Percentiles rank a stretch among this genome's conserved stretches.
Evolutionary conservation across 352 stramenopile genomes (phyloP).

Genomic region (Plasmopara viticola): DNA sequence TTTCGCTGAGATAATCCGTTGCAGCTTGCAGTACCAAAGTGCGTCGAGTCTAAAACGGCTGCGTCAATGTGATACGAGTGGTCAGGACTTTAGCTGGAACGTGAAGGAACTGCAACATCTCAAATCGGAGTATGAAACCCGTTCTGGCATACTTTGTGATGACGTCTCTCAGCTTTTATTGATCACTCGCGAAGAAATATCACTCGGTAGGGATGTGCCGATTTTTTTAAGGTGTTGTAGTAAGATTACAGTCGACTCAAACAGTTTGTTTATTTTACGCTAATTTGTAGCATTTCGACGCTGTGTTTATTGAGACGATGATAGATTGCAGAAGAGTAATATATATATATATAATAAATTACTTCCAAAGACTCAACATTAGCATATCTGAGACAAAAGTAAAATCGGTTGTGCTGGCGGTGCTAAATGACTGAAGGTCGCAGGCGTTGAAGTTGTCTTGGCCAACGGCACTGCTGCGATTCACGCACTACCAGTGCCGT

Average conservation of each 20-base stretch:
- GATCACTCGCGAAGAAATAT: too few relatives aligned
- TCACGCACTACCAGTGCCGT: slow-evolving; percentile 3
- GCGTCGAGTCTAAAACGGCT: slow-evolving; percentile 6
- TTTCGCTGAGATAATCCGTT: slow-evolving; percentile 5
- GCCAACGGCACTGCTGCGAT: slow-evolving; percentile 12
- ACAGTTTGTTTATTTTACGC: too few relatives aligned
- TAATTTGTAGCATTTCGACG: too few relatives aligned
- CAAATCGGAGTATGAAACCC: neutral
- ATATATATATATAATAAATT: slow-evolving; percentile 16
- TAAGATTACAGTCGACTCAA: too few relatives aligned
- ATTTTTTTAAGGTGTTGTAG: too few relatives aligned
- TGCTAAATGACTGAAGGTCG: slow-evolving; percentile 25
- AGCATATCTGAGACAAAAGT: slow-evolving; percentile 15
- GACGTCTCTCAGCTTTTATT: too few relatives aligned
- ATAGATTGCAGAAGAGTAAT: too few relatives aligned
- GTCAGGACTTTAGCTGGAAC: slow-evolving; percentile 1
- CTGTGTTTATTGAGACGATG: too few relatives aligned
- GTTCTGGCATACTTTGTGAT: too few relatives aligned
- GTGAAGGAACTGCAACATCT: slow-evolving; percentile 10
- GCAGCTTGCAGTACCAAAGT: slow-evolving; percentile 3
- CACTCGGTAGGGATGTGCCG: too few relatives aligned
- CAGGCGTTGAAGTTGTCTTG: slow-evolving; percentile 23
- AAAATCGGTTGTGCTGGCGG: slow-evolving; percentile 7
- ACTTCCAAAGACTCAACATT: slow-evolving; percentile 7
- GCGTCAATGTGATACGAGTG: slow-evolving; percentile 11